Evolutionary conservation across 306 rosid species (phyloP).

Genomic region (Trifolium dubium): DNA sequence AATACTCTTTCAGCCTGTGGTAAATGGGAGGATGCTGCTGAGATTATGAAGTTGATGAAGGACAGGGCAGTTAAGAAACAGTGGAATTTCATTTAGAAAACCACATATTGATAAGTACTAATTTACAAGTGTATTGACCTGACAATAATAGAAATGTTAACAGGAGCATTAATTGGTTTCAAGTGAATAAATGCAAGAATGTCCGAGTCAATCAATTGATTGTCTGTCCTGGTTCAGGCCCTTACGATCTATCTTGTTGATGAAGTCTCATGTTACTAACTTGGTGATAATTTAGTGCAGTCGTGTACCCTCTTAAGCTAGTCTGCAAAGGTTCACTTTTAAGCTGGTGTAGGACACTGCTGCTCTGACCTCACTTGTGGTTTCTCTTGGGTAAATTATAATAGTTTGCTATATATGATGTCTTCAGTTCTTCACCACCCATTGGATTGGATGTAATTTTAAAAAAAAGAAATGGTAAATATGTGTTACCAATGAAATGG

Average conservation of each 20-base stretch:
- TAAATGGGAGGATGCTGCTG: slow-evolving; percentile 86
- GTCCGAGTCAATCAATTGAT: background rate
- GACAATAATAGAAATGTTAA: slow-evolving; percentile 3
- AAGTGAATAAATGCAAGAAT: slow-evolving; percentile 6
- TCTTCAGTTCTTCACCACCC: background rate
- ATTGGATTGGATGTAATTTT: background rate
- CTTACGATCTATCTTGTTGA: slow-evolving; percentile 2
- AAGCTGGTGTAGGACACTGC: too few relatives aligned
- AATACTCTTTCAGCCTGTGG: slow-evolving; percentile 82
- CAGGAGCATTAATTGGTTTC: slow-evolving; percentile 15
- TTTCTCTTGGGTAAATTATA: background rate
- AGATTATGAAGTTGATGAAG: slow-evolving; percentile 81
- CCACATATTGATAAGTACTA: slow-evolving; percentile 9
- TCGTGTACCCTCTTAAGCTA: background rate
- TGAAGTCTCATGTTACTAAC: slow-evolving; percentile 10
- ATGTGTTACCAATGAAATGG: background rate
- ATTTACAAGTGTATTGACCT: background rate
- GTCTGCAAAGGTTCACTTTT: slow-evolving; percentile 26
- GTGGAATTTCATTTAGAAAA: slow-evolving; percentile 18
- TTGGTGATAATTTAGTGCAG: slow-evolving; percentile 7
- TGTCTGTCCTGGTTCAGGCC: background rate
- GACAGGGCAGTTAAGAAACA: slow-evolving; percentile 69
- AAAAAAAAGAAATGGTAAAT: background rate
- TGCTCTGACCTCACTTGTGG: background rate
- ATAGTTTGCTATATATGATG: background rate